Percentiles rank a stretch among this genome's conserved stretches.
Conservation (phyloP, 2,329 filamentous ascomycete species). For the Shiraia bambusicola region DNA sequence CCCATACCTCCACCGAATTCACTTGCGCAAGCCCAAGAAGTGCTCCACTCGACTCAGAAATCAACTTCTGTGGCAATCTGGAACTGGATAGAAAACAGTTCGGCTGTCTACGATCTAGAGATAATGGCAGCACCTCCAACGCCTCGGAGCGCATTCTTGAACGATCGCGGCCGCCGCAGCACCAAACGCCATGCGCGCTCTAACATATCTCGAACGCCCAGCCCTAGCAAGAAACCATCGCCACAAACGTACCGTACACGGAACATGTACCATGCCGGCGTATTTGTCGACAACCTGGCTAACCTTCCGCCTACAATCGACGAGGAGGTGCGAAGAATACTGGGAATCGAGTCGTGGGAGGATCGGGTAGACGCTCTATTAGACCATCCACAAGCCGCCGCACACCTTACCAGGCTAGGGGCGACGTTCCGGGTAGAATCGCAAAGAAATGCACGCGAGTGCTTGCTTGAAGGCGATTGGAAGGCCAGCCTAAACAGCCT, state of each 20-base stretch:
- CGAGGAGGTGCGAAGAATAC: constrained; percentile 13
- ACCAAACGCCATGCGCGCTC: constrained; percentile 9
- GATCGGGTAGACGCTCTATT: constrained; percentile 2
- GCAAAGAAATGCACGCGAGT: constrained; percentile 13
- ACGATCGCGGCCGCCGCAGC: constrained; percentile 8
- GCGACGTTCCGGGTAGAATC: constrained; percentile 10
- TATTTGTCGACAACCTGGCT: constrained; percentile 11
- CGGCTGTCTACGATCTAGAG: not conserved
- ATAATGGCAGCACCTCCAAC: constrained; percentile 15
- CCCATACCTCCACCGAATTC: no score
- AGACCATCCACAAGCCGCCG: no score
- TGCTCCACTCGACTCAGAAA: no score
- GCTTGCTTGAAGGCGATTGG: constrained; percentile 20
- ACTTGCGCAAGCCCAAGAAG: no score
- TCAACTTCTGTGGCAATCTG: no score
- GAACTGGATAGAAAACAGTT: no score
- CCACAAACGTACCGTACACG: constrained; percentile 22
- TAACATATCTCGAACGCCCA: constrained; percentile 15
- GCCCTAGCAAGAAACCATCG: constrained; percentile 18
- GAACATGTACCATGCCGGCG: constrained; percentile 17
- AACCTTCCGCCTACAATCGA: constrained; percentile 13
- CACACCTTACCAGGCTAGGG: not conserved
- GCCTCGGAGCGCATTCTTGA: constrained; percentile 11
- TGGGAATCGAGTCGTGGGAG: constrained; percentile 12
- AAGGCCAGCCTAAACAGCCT: constrained; percentile 15